Base-by-base conservation (phyloP, 495 filamentous ascomycete genomes). In the Xylaria flabelliformis region DNA sequence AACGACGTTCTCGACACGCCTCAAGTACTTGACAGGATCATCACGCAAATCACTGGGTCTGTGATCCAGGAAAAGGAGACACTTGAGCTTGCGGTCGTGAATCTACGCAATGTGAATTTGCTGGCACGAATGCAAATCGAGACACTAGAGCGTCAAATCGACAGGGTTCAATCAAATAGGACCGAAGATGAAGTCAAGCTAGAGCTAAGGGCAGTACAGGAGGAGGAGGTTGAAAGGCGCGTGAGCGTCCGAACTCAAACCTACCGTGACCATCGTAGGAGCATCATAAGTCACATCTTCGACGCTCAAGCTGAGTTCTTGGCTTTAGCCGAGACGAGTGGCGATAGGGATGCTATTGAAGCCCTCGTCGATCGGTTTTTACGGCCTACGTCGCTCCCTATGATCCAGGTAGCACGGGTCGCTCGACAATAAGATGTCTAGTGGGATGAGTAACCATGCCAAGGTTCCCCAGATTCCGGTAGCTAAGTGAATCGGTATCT, bases 211-310 rank as follows among this genome's bases (percentile, higher is more conserved):
- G 3, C 21, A 24, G 51, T 70, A 9, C 13, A 71, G 1, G 53
- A 71, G 10, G 32, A 55, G 0, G 72, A 66, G 42, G 19, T 70
- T 7, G 62, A 61, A 15, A 50, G n/a, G 42, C 67, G 53, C n/a
- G 63, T 53, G 1, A 61, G 58, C 55, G 0, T 10, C 21, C 44
- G 24, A n/a, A 74, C 72, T 19, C 68, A 67, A n/a, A 42, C 48
- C 12, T 71, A 71, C 64, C 72, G 72, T 29, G 39, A 51, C 0
- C 53, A 74, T 9, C 68, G 68, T 42, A 26, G 36, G 6, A 39
- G 15, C 12, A 39, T 74, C 15, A 3, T 74, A 34, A 17, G 12
- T 24, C 62, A 67, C 46, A 36, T 74, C 53, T 53, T 70, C 55
- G 26, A 46, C 8, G 72, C 72, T 1, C 63, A n/a, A 17, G 1